Evolutionary conservation across 495 filamentous ascomycete species (phyloP).

Genomic region (Penicillium paradoxum): DNA sequence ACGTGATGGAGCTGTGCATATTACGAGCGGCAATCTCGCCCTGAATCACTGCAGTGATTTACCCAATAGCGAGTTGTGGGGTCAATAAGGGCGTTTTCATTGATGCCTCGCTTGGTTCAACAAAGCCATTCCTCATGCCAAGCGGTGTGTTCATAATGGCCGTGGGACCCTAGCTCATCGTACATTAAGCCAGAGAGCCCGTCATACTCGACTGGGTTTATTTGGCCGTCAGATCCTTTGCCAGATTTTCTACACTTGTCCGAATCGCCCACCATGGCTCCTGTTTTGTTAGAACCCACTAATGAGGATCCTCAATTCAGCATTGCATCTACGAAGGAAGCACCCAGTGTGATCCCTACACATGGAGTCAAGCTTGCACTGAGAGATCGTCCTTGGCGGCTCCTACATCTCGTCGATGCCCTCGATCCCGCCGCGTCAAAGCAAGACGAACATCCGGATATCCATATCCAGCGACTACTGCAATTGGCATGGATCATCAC

Average conservation of each 20-base stretch:
- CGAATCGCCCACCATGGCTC: constrained; percentile 6
- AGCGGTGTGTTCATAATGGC: constrained; percentile 4
- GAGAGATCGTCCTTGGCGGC: background rate
- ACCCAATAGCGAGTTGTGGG: background rate
- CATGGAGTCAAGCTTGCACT: background rate
- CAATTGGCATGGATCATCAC: constrained; percentile 15
- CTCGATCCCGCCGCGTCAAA: background rate
- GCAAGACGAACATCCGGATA: constrained; percentile 9
- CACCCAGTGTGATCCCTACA: too few species aligned
- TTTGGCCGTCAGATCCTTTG: background rate
- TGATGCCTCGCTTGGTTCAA: constrained; percentile 10
- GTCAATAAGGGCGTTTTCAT: constrained; percentile 1
- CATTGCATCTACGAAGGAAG: background rate
- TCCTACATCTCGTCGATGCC: constrained; percentile 10
- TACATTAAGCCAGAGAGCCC: background rate
- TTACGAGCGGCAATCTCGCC: background rate
- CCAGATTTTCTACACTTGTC: background rate
- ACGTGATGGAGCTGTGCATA: background rate
- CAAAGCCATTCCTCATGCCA: background rate
- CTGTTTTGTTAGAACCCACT: constrained; percentile 7
- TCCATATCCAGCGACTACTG: constrained; percentile 15
- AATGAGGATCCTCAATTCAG: background rate
- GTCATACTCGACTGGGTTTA: background rate
- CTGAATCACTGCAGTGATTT: background rate
- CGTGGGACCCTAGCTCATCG: background rate